Conservation (phyloP, 2,329 filamentous ascomycete species). For the Colletotrichum tabaci region DNA sequence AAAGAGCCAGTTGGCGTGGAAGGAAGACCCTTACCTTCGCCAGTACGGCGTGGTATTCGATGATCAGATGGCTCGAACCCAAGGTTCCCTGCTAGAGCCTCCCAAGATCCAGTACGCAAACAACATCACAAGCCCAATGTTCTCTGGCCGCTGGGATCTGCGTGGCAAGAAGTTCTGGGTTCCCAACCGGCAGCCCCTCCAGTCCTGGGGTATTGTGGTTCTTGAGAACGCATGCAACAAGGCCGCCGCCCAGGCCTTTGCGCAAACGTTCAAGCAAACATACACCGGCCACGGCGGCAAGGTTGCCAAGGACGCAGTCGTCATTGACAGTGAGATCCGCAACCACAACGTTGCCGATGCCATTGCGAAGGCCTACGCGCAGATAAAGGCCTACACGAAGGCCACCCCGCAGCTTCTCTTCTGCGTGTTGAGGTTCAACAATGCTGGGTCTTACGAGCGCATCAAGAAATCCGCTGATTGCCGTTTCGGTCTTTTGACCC, state of each 20-base stretch:
- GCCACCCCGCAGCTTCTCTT: constrained; percentile 82
- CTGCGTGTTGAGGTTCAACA: constrained; percentile 81
- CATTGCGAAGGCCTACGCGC: constrained; percentile 69
- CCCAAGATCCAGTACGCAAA: constrained; percentile 80
- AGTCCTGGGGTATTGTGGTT: constrained; percentile 82
- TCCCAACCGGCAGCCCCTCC: constrained; percentile 73
- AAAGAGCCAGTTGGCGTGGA: constrained; percentile 77
- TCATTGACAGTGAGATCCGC: constrained; percentile 46
- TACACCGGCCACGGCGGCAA: constrained; percentile 68
- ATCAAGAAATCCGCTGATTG: constrained; percentile 94
- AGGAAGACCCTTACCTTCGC: constrained; percentile 76
- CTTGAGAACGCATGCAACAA: constrained; percentile 70
- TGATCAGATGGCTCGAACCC: constrained; percentile 73
- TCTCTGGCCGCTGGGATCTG: constrained; percentile 87
- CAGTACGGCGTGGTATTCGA: constrained; percentile 83
- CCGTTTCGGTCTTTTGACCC: constrained; percentile 85
- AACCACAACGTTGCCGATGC: constrained; percentile 64
- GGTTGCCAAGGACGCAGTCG: constrained; percentile 49
- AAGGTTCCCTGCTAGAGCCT: constrained; percentile 79
- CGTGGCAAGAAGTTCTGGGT: constrained; percentile 83
- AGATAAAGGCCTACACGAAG: constrained; percentile 67
- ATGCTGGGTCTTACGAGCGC: constrained; percentile 81
- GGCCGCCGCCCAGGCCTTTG: constrained; percentile 73
- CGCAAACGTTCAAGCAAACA: constrained; percentile 57
- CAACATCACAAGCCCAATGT: constrained; percentile 72